These are phyloP conservation scores for Huiozyma sinensis DNA, from an alignment of 805 yeast genomes.

Conservation along the genomic window DNA sequence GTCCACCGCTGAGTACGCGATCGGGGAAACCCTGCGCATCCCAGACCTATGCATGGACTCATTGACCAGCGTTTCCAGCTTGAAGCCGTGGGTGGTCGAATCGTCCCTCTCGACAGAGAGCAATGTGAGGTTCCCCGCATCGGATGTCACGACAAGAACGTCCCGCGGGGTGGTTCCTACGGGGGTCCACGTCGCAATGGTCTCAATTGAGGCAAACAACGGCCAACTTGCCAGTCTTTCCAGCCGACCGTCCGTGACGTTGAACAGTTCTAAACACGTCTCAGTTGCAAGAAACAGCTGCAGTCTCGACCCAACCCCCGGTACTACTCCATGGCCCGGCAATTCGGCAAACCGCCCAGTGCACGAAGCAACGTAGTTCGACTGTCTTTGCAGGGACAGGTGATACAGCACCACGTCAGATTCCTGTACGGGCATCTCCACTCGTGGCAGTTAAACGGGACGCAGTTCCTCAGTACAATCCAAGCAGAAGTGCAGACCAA, in stretches of 20 bases:
- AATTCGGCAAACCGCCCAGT: conserved; percentile 56
- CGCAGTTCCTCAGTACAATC: no score
- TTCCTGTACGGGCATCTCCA: conserved; percentile 11
- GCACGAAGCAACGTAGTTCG: conserved; percentile 43
- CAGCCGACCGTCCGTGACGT: conserved; percentile 47
- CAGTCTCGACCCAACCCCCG: conserved; percentile 6
- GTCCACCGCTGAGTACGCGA: conserved; percentile 59
- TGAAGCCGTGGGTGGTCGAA: conserved; percentile 24
- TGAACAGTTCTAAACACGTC: conserved; percentile 25
- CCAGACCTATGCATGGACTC: conserved; percentile 72
- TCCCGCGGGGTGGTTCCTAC: conserved; percentile 46
- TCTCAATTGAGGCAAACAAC: conserved; percentile 48
- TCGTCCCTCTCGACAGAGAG: conserved; percentile 14
- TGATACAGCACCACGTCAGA: conserved; percentile 38
- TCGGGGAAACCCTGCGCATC: conserved; percentile 64
- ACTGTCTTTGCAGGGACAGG: conserved; percentile 55
- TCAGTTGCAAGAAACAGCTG: conserved; percentile 27
- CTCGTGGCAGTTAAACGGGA: no score
- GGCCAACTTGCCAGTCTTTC: conserved; percentile 33
- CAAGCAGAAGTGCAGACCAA: no score
- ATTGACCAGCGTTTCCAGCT: conserved; percentile 35
- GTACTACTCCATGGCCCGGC: background rate
- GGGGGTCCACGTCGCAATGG: conserved; percentile 37
- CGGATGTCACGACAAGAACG: conserved; percentile 58
- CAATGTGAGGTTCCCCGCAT: conserved; percentile 61